Percentiles rank a stretch among this genome's conserved stretches.
Evolutionary conservation across 2,329 filamentous ascomycete genomes (phyloP).

Genomic region (Fusarium beomiforme): DNA sequence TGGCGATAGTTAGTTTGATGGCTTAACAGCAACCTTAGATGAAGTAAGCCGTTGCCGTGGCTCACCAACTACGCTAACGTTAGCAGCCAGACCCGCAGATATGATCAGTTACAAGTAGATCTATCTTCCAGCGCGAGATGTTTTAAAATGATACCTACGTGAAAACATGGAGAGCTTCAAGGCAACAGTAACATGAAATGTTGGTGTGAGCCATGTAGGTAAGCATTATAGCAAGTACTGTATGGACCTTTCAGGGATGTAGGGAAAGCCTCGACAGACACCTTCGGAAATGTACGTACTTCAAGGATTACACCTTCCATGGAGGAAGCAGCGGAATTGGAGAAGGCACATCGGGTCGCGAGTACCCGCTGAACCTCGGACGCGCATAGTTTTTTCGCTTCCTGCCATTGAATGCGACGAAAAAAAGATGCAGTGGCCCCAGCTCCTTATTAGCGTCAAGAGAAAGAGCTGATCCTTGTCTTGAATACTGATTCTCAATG

Average conservation of each 20-base stretch:
- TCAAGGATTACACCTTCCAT: background rate
- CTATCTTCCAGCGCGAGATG: background rate
- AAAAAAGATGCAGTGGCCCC: constrained; percentile 35
- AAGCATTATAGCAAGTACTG: background rate
- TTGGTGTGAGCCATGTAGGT: constrained; percentile 7
- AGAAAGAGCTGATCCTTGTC: constrained; percentile 23
- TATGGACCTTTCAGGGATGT: background rate
- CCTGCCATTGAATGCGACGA: constrained; percentile 5
- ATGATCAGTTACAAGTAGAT: constrained; percentile 11
- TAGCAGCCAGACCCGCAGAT: constrained; percentile 1
- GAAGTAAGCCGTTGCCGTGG: constrained; percentile 24
- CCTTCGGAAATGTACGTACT: background rate
- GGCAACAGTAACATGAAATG: background rate
- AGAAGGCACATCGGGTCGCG: constrained; percentile 20
- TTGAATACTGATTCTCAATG: constrained; percentile 7
- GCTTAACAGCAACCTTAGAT: constrained; percentile 1
- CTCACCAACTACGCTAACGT: background rate
- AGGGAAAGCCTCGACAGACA: constrained; percentile 15
- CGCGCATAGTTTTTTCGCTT: constrained; percentile 9
- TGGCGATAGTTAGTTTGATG: constrained; percentile 11
- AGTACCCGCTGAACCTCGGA: constrained; percentile 15
- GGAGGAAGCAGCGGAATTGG: background rate
- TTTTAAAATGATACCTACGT: background rate
- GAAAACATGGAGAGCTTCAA: background rate
- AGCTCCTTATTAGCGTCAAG: constrained; percentile 26